Percentiles rank a stretch among this genome's conserved stretches.
phyloP scores from a whole-genome alignment of 129 eudicot species.

The Chrysanthemum makinoi region DNA sequence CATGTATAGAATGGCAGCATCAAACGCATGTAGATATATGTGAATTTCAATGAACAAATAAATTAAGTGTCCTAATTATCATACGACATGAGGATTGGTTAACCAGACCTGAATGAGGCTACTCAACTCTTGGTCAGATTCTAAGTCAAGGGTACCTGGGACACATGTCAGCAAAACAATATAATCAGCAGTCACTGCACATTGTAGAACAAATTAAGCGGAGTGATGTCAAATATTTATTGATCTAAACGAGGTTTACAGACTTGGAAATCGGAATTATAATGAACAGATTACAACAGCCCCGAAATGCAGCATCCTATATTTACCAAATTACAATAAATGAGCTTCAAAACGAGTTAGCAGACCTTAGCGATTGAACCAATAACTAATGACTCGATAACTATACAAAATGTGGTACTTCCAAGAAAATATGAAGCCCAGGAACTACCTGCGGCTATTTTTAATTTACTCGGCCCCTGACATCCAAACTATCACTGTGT shows the following conservation, averaged over 20 bases:
- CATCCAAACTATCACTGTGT: slow-evolving; percentile 19
- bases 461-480: slow-evolving; percentile 11
- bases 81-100: no score
- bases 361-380: slow-evolving; percentile 21
- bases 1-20: no score
- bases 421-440: slow-evolving; percentile 17
- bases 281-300: slow-evolving; percentile 19
- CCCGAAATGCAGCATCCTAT: slow-evolving; percentile 16
- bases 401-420: slow-evolving; percentile 52
- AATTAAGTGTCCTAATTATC: no score
- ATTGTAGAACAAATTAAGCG: neutral
- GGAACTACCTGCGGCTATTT: no score
- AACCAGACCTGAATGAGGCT: no score
- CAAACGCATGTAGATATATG: no score
- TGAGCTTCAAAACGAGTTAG: slow-evolving; percentile 16
- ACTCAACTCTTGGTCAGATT: no score
- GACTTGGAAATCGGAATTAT: slow-evolving; percentile 11
- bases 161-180: neutral
- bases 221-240: neutral
- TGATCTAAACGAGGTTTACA: slow-evolving; percentile 28
- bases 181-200: neutral
- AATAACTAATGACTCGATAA: slow-evolving; percentile 25
- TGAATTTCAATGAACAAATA: no score
- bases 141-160: no score
- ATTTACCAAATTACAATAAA: slow-evolving; percentile 34